Evolutionary conservation across 257 asterid genomes (phyloP).

Genomic region (Forsythia viridissima): DNA sequence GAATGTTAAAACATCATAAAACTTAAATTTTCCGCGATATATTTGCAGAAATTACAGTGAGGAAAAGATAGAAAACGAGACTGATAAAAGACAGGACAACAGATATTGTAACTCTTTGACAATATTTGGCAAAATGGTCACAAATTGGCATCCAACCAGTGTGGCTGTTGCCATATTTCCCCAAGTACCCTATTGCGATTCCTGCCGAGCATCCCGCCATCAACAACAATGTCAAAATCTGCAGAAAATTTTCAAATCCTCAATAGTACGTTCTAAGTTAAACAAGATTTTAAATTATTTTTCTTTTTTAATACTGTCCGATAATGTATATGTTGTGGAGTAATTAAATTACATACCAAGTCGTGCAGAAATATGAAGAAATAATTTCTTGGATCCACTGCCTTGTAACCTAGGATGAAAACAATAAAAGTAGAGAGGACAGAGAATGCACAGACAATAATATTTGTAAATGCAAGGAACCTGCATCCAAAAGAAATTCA

Average conservation of each 20-base stretch:
- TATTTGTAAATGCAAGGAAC: slow-evolving; percentile 60
- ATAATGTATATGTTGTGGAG: too few species aligned
- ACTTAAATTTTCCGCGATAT: slow-evolving; percentile 35
- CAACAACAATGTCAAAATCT: slow-evolving; percentile 45
- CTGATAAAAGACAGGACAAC: slow-evolving; percentile 30
- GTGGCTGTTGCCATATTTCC: slow-evolving; percentile 55
- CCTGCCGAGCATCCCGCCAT: slow-evolving; percentile 68
- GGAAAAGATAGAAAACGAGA: slow-evolving; percentile 36
- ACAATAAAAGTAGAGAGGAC: slow-evolving; percentile 33
- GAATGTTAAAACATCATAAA: neutral
- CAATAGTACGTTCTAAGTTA: too few species aligned
- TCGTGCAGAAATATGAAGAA: slow-evolving; percentile 68
- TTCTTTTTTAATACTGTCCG: neutral
- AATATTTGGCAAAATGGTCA: slow-evolving; percentile 47
- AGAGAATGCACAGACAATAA: slow-evolving; percentile 46
- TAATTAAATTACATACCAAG: slow-evolving; percentile 45
- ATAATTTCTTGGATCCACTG: slow-evolving; percentile 26
- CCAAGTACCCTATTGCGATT: slow-evolving; percentile 60
- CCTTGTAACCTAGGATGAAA: slow-evolving; percentile 31
- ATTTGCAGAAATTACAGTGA: slow-evolving; percentile 46
- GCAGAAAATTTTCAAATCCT: slow-evolving; percentile 2
- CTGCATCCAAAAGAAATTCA: slow-evolving; percentile 26
- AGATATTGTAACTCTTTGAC: slow-evolving; percentile 40
- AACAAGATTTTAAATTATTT: neutral
- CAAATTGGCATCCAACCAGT: slow-evolving; percentile 66